phyloP scores from a whole-genome alignment of 129 eudicot species.

The Pulicaria dysenterica region DNA sequence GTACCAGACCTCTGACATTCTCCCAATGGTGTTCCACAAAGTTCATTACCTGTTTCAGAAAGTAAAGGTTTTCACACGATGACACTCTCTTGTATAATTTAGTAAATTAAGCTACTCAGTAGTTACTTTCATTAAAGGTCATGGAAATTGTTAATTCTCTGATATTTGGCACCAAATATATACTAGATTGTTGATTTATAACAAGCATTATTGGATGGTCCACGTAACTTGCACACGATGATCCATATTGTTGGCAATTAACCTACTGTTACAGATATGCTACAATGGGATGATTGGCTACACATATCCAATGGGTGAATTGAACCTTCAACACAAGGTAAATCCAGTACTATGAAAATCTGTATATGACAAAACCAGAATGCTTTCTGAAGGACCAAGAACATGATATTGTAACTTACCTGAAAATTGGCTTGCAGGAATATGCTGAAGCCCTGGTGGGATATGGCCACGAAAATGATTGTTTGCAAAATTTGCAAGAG shows the following conservation, averaged over 20 bases:
- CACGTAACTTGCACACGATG: background rate
- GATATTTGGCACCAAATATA: background rate
- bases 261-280: background rate
- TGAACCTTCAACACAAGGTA: too few species aligned
- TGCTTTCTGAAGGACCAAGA: background rate
- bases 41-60: constrained; percentile 59
- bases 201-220: background rate
- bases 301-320: background rate
- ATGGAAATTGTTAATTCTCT: background rate
- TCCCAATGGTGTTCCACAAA: constrained; percentile 71
- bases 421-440: constrained; percentile 42
- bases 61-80: background rate
- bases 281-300: background rate
- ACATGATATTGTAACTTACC: constrained; percentile 35
- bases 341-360: too few species aligned
- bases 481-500: constrained; percentile 49
- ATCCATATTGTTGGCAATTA: background rate
- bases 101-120: background rate
- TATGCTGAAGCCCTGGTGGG: constrained; percentile 48
- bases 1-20: constrained; percentile 41
- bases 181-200: background rate
- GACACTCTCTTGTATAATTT: background rate
- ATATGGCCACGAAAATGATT: constrained; percentile 62
- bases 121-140: constrained; percentile 10
- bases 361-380: background rate